Percentiles rank a stretch among this genome's conserved stretches.
Evolutionary conservation across 768 basidiomycete genomes (phyloP).

Genomic region (Tubosaeta sp.): DNA sequence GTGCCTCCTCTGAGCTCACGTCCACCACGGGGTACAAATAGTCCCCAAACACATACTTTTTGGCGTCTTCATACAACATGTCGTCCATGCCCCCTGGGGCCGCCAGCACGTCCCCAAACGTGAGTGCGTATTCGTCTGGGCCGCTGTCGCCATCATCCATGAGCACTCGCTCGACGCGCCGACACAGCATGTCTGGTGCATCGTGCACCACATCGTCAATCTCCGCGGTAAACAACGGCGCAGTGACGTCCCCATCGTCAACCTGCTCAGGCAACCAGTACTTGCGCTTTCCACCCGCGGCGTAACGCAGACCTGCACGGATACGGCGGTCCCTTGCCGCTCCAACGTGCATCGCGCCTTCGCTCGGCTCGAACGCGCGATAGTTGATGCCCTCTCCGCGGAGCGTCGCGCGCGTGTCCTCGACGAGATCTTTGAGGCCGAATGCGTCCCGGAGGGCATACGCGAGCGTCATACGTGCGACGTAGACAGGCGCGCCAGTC

Average conservation of each 20-base stretch:
- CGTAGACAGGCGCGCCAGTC: constrained; percentile 42
- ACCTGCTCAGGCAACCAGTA: constrained; percentile 87
- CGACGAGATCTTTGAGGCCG: constrained; percentile 79
- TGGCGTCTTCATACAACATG: constrained; percentile 68
- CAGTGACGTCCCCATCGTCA: constrained; percentile 54
- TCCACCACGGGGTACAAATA: constrained; percentile 89
- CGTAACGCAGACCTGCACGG: constrained; percentile 87
- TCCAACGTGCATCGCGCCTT: constrained; percentile 90
- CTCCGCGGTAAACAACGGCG: constrained; percentile 68
- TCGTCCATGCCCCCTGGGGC: constrained; percentile 71
- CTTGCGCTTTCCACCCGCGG: constrained; percentile 84
- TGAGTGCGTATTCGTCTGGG: constrained; percentile 30
- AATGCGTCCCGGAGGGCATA: constrained; percentile 89
- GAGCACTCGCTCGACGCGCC: constrained; percentile 13
- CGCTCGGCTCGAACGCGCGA: constrained; percentile 93
- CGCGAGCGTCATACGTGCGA: constrained; percentile 85
- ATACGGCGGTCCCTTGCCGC: constrained; percentile 82
- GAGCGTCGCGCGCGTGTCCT: constrained; percentile 79
- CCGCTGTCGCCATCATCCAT: constrained; percentile 34
- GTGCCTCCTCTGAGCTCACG: constrained; percentile 57
- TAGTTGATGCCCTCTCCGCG: constrained; percentile 92
- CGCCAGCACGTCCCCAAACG: constrained; percentile 24
- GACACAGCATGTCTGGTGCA: constrained; percentile 48
- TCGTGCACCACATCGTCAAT: constrained; percentile 62
- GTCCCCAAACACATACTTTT: constrained; percentile 82